phyloP scores from a whole-genome alignment of 306 rosid species.

The Argentina anserina region DNA sequence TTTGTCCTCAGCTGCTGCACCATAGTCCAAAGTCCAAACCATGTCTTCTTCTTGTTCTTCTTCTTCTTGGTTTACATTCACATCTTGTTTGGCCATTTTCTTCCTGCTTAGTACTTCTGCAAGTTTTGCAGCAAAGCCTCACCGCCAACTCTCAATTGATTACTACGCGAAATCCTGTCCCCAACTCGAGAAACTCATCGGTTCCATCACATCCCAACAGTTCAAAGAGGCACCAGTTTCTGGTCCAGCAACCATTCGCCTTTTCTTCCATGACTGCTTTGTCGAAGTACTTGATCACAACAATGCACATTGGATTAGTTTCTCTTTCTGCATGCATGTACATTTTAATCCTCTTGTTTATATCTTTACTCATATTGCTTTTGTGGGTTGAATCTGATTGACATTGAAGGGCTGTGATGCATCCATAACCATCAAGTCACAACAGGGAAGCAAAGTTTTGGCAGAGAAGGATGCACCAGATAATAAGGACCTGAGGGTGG shows the following conservation, averaged over 20 bases:
- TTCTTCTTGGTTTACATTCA: slow-evolving; percentile 27
- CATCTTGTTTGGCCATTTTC: slow-evolving; percentile 30
- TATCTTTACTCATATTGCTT: background rate
- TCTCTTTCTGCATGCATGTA: slow-evolving; percentile 20
- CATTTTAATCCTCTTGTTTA: slow-evolving; percentile 2
- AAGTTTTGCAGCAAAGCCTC: slow-evolving; percentile 27
- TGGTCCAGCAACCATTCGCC: slow-evolving; percentile 87
- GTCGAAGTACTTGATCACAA: slow-evolving; percentile 55
- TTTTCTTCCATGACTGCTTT: slow-evolving; percentile 92
- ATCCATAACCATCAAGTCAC: slow-evolving; percentile 60
- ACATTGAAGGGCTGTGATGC: slow-evolving; percentile 79
- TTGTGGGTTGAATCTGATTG: background rate
- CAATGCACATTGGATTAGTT: slow-evolving; percentile 5
- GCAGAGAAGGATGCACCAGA: slow-evolving; percentile 82
- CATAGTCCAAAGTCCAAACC: slow-evolving; percentile 33
- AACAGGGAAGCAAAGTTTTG: slow-evolving; percentile 46
- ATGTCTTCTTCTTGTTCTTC: slow-evolving; percentile 43
- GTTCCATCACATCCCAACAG: slow-evolving; percentile 65
- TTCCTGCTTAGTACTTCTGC: slow-evolving; percentile 25
- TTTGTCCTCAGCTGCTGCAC: slow-evolving; percentile 44
- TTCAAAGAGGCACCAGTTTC: slow-evolving; percentile 81
- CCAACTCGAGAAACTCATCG: slow-evolving; percentile 61
- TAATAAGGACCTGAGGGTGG: slow-evolving; percentile 62
- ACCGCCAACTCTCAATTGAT: slow-evolving; percentile 47
- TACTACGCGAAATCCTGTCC: slow-evolving; percentile 84